phyloP scores from a whole-genome alignment of 2,329 filamentous ascomycete genomes.

The Hypoxylon rubiginosum region DNA sequence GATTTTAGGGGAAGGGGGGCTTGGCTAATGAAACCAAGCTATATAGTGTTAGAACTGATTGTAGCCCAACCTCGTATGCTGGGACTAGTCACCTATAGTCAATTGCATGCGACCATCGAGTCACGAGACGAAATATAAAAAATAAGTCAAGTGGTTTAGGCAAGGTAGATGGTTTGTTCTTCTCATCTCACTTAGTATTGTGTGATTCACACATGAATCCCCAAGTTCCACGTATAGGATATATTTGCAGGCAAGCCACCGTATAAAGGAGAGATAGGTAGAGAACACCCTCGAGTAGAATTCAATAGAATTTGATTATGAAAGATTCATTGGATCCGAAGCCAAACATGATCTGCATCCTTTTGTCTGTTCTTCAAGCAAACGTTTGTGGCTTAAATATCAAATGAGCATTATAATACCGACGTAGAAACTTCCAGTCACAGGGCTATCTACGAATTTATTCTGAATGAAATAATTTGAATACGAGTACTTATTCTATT shows the following conservation, averaged over 20 bases:
- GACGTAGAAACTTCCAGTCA: slow-evolving; percentile 11
- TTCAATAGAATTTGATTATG: background rate
- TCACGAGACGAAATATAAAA: background rate
- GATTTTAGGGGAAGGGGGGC: background rate
- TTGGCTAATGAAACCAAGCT: background rate
- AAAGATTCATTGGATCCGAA: background rate
- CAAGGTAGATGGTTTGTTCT: background rate
- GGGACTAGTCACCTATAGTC: background rate
- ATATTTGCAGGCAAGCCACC: background rate
- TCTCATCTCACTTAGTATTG: background rate
- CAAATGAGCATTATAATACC: background rate
- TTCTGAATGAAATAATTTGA: background rate
- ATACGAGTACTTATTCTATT: background rate
- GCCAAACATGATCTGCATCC: background rate
- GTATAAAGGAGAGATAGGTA: background rate
- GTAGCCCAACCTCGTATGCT: no score
- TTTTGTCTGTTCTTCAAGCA: background rate
- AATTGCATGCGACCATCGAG: background rate
- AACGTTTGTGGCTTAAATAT: background rate
- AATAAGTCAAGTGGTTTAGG: background rate
- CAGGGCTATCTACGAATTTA: background rate
- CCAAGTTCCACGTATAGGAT: background rate
- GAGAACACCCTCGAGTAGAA: background rate
- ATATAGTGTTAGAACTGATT: background rate
- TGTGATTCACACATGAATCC: background rate